Conservation (phyloP, 2,329 filamentous ascomycete species). For the Colletotrichum abscissum region DNA sequence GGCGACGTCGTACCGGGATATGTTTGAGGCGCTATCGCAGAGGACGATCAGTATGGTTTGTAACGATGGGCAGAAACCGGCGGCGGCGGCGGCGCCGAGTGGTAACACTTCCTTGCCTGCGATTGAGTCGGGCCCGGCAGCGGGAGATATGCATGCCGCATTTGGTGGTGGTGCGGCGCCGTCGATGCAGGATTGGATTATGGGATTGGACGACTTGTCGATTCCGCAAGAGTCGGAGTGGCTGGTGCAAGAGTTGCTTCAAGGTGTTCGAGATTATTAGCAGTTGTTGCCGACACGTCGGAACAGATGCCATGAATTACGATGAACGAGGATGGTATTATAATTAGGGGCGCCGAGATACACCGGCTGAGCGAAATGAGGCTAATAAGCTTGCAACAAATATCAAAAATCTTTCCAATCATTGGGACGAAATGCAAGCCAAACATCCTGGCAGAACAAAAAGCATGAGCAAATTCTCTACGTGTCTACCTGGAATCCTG, state of each 20-base stretch:
- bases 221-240: constrained; percentile 37
- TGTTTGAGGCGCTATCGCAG: constrained; percentile 44
- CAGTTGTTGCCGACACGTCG: background rate
- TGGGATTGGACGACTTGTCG: constrained; percentile 35
- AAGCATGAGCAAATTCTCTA: no score
- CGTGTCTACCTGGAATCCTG: no score
- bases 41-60: constrained; percentile 43
- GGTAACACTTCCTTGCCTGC: background rate
- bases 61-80: constrained; percentile 21
- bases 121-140: background rate
- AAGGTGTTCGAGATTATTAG: constrained; percentile 28
- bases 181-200: constrained; percentile 39
- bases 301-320: background rate
- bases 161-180: background rate
- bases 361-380: background rate
- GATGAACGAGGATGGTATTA: background rate
- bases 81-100: background rate
- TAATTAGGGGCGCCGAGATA: background rate
- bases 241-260: constrained; percentile 38
- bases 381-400: background rate
- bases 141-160: background rate
- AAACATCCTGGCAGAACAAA: background rate
- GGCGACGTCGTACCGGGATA: constrained; percentile 46
- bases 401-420: no score
- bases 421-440: no score